phyloP scores from a whole-genome alignment of 495 filamentous ascomycete species.

The Aspergillus heteromorphus region DNA sequence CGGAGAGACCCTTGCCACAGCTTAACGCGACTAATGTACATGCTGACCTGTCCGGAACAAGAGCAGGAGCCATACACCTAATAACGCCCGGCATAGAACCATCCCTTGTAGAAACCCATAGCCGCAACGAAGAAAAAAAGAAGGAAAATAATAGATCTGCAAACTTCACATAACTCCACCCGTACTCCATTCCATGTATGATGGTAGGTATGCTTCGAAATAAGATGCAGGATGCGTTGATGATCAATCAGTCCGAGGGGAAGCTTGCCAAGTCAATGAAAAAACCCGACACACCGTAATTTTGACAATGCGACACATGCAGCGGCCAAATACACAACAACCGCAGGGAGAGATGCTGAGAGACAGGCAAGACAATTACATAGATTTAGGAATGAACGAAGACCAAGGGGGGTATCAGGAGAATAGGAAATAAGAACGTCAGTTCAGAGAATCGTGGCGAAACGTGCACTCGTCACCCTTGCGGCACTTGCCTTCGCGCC shows the following conservation, averaged over 20 bases:
- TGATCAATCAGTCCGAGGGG: neutral
- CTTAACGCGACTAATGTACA: neutral
- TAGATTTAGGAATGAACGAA: conserved; percentile 3
- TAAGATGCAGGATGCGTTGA: neutral
- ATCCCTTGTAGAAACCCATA: neutral
- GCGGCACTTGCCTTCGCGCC: conserved; percentile 67
- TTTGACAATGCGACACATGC: conserved; percentile 1
- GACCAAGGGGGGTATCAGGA: conserved; percentile 10
- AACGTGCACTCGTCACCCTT: conserved; percentile 86
- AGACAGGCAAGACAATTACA: conserved; percentile 1
- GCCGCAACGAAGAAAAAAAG: neutral
- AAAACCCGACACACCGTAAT: neutral
- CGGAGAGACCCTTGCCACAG: neutral
- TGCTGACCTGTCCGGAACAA: neutral
- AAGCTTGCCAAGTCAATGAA: neutral
- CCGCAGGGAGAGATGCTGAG: neutral
- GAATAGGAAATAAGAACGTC: conserved; percentile 8
- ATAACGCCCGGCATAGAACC: neutral
- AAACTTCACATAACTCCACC: neutral
- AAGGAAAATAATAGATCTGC: no score
- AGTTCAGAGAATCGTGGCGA: conserved; percentile 50
- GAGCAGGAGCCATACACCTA: neutral
- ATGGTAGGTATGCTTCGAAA: neutral
- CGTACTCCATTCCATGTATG: neutral
- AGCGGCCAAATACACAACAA: conserved; percentile 2